Base-by-base conservation (phyloP, 352 stramenopile species). In the Phytophthora podocarpi region DNA sequence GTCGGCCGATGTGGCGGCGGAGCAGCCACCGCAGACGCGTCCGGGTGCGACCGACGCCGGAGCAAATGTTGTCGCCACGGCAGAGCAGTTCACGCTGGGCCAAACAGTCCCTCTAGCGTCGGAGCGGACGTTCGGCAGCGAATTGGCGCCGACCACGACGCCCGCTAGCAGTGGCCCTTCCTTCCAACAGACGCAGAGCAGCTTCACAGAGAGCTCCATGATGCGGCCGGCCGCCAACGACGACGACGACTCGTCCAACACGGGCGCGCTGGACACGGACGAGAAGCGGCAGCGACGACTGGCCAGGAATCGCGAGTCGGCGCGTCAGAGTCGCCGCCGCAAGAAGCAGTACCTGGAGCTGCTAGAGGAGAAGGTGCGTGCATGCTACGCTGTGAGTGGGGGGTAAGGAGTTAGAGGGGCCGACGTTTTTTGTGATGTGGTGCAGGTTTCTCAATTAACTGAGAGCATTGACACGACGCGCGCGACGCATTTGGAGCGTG, bases 301-400 rank as follows among this genome's bases (percentile, higher is more conserved):
- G 13, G 87, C 86, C 35, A 76, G 87, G 42, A 96, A 96, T 67
- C 82, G 87, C n/a, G 87, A 96, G 69, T 96, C 87, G 3, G 87
- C 87, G 5, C 84, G 87, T 30, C 87, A 96, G 66, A 96, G 87
- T 59, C 87, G 87, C 13, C 85, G 87, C 41, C 85, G 87, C 28
- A 96, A 96, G 79, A 96, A 96, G 48, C 87, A 96, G 64, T 96
- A 96, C 45, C 48, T 96, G 27, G 87, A 96, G 66, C 63, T 96
- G 20, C 61, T 96, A 6, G 87, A 96, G 70, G 87, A 95, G 45
- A 96, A 96, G 72, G 85, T 90, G 12, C 0, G 31, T 16, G 28
- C 3, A 13, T 20, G 16, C 7, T 34, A 24, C 49, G 36, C 5
- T 35, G 15, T 15, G n/a, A 32, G 5, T 11, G 3, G 12, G 20